Percentiles rank a stretch among this genome's conserved stretches.
Conservation (phyloP, 352 stramenopile genomes). For the Pythium volutum region DNA sequence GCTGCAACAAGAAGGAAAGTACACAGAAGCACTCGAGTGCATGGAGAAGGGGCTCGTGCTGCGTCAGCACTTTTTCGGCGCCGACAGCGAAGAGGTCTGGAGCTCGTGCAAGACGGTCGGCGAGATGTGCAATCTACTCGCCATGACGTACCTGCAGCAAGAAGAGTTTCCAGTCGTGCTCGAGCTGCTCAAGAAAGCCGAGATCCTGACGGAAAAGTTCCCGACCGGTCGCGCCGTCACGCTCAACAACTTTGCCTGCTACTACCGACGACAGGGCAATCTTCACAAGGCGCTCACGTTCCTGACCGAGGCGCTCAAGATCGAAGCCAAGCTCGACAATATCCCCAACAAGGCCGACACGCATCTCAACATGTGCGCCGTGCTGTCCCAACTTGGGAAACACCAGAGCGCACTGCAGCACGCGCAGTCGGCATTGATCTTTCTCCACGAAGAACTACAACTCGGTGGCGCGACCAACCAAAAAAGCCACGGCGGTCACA, state of each 20-base stretch:
- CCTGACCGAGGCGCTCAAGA: slow-evolving; percentile 91
- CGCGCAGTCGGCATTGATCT: slow-evolving; percentile 89
- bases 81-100: slow-evolving; percentile 89
- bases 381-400: slow-evolving; percentile 90
- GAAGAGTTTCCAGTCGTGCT: slow-evolving; percentile 91
- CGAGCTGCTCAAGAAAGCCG: slow-evolving; percentile 92
- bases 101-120: slow-evolving; percentile 89
- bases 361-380: slow-evolving; percentile 93
- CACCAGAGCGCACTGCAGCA: slow-evolving; percentile 90
- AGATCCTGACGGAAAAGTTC: slow-evolving; percentile 92
- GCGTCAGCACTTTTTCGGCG: slow-evolving; percentile 92
- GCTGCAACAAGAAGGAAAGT: slow-evolving; percentile 91
- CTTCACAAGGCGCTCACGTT: slow-evolving; percentile 90
- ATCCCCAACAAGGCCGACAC: slow-evolving; percentile 92
- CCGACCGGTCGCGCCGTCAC: slow-evolving; percentile 83
- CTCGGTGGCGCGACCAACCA: slow-evolving; percentile 23
- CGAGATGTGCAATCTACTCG: slow-evolving; percentile 95
- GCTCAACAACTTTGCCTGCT: slow-evolving; percentile 95
- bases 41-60: slow-evolving; percentile 93
- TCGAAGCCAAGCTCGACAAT: slow-evolving; percentile 84
- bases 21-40: slow-evolving; percentile 91
- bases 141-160: slow-evolving; percentile 95
- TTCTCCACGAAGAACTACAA: slow-evolving; percentile 92
- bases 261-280: slow-evolving; percentile 89
- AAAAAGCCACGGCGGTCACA: slow-evolving; percentile 7